A percentile compares a stretch with the other conserved stretches of the same genome.
These are phyloP conservation scores for Phytophthora podocarpi DNA, from an alignment of 352 stramenopile genomes.

Conservation along the genomic window DNA sequence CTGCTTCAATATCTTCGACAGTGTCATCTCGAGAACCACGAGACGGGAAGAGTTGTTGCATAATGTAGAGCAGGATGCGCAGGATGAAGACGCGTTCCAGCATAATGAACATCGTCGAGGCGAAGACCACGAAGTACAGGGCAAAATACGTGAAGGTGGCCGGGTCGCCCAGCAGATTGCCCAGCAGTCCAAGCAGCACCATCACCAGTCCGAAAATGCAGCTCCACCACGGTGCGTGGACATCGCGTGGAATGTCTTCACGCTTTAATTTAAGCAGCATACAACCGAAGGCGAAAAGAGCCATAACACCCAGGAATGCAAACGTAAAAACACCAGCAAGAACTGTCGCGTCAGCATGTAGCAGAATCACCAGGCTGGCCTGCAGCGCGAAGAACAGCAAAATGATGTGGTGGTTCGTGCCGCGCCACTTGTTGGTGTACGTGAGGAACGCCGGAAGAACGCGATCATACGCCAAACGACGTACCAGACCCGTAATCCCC, in stretches of 20 bases:
- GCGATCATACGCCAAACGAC: conserved; percentile 81
- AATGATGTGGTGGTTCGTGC: conserved; percentile 90
- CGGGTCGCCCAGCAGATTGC: conserved; percentile 73
- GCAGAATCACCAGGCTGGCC: conserved; percentile 75
- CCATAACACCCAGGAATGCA: conserved; percentile 92
- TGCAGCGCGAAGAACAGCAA: conserved; percentile 77
- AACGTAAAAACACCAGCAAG: conserved; percentile 93
- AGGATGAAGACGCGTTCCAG: conserved; percentile 81
- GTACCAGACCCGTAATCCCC: conserved; percentile 86
- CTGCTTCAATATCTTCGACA: conserved; percentile 32
- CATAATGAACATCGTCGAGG: conserved; percentile 81
- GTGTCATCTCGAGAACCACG: conserved; percentile 23
- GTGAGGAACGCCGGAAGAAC: conserved; percentile 68
- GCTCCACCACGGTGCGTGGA: conserved; percentile 84
- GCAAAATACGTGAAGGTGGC: conserved; percentile 85
- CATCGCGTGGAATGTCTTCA: conserved; percentile 88
- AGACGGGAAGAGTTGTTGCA: conserved; percentile 68
- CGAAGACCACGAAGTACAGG: conserved; percentile 76
- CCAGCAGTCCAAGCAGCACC: conserved; percentile 66
- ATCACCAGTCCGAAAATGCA: conserved; percentile 79
- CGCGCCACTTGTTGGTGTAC: conserved; percentile 64
- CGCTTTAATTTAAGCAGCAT: conserved; percentile 94
- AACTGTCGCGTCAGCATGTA: conserved; percentile 80
- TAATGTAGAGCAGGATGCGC: conserved; percentile 68
- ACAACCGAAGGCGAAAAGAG: conserved; percentile 90